Conservation (phyloP, 179 eudicot genomes). For the Beta corolliflora region DNA sequence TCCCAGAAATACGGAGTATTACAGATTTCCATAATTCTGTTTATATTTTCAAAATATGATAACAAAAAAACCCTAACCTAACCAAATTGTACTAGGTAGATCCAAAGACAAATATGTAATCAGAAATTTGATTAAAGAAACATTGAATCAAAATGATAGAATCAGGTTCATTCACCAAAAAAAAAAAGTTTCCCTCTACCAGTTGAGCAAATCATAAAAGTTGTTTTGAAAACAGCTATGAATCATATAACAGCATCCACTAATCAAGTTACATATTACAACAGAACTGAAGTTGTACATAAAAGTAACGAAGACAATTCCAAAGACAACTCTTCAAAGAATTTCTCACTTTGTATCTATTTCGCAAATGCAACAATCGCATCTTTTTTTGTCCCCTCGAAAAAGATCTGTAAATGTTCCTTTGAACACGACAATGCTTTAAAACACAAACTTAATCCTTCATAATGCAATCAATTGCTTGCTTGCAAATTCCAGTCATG, state of each 20-base stretch:
- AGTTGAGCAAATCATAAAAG: background rate
- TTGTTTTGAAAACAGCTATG: background rate
- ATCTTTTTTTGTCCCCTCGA: background rate
- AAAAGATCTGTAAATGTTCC: background rate
- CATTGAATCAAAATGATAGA: too few relatives aligned
- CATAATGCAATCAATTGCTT: conserved; percentile 48
- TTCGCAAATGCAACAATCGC: too few relatives aligned
- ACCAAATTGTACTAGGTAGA: too few relatives aligned
- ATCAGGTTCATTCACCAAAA: background rate
- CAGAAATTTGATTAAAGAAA: too few relatives aligned
- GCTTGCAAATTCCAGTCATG: conserved; percentile 54
- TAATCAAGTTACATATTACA: conserved; percentile 15
- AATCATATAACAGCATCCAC: background rate
- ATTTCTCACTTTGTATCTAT: conserved; percentile 7
- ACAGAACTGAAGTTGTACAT: background rate
- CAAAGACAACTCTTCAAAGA: background rate
- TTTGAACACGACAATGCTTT: background rate
- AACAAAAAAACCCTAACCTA: too few relatives aligned
- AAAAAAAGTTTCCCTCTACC: background rate
- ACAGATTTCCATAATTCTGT: too few relatives aligned
- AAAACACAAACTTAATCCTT: conserved; percentile 5
- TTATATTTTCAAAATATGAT: too few relatives aligned
- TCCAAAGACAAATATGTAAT: too few relatives aligned
- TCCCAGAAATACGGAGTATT: too few relatives aligned
- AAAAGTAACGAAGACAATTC: conserved; percentile 1